Percentiles rank a stretch among this genome's conserved stretches.
Conservation (phyloP, 495 filamentous ascomycete genomes). For the Schizothecium vesticola region DNA sequence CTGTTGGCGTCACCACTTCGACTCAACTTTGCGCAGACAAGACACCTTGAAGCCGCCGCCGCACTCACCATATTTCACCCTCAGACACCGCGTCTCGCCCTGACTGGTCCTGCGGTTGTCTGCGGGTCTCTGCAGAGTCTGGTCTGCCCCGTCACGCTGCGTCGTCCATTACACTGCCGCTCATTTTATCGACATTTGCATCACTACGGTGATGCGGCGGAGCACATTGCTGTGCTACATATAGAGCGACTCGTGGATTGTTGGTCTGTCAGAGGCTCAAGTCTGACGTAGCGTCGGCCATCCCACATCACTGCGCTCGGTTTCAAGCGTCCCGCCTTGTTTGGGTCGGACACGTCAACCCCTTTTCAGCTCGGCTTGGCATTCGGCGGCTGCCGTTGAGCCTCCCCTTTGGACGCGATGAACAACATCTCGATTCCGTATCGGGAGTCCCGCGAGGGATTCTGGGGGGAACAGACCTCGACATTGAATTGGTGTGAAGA, state of each 20-base stretch:
- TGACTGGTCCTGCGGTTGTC: background rate
- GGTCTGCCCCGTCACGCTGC: background rate
- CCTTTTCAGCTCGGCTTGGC: background rate
- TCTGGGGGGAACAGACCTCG: slow-evolving; percentile 81
- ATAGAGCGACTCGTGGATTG: background rate
- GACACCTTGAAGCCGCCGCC: background rate
- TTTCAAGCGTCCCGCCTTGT: background rate
- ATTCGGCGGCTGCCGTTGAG: background rate
- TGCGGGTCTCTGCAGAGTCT: background rate
- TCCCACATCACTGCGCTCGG: too few species aligned
- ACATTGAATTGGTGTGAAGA: slow-evolving; percentile 95
- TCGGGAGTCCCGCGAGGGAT: slow-evolving; percentile 60
- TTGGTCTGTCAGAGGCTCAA: background rate
- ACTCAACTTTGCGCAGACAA: background rate
- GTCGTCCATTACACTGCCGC: background rate
- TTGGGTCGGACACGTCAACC: background rate
- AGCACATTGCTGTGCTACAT: background rate
- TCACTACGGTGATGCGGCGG: background rate
- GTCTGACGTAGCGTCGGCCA: background rate
- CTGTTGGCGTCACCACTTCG: background rate
- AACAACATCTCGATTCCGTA: slow-evolving; percentile 52
- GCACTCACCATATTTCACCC: background rate
- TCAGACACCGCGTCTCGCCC: background rate
- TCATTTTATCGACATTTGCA: background rate
- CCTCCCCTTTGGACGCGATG: background rate